Percentiles rank a stretch among this genome's conserved stretches.
These are phyloP conservation scores for Delonix regia DNA, from an alignment of 306 rosid species.

Conservation along the genomic window DNA sequence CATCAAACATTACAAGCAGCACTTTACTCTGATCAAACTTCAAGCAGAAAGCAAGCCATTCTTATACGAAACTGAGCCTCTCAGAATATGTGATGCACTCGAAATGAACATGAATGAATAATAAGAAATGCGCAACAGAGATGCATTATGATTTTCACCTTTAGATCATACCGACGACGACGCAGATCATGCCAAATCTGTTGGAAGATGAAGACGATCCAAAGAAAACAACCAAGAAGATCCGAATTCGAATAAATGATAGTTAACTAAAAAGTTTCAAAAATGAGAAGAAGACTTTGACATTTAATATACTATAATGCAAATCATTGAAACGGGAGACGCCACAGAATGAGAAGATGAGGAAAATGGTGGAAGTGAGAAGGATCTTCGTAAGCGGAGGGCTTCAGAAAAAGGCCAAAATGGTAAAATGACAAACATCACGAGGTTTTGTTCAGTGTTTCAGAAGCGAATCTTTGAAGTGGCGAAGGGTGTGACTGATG, in stretches of 20 bases:
- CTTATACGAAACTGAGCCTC: background rate
- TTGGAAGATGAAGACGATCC: background rate
- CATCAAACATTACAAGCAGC: background rate
- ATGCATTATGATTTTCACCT: background rate
- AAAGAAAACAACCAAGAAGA: background rate
- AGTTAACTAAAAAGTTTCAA: background rate
- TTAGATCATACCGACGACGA: background rate
- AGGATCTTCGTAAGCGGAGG: background rate
- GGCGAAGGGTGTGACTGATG: conserved; percentile 3
- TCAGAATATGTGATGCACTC: background rate
- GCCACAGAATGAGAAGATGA: background rate
- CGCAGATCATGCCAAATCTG: background rate
- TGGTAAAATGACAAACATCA: conserved; percentile 3
- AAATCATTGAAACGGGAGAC: background rate
- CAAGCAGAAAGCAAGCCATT: background rate
- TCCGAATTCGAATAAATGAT: background rate
- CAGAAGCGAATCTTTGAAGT: conserved; percentile 16
- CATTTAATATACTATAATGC: background rate
- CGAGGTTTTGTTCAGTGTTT: conserved; percentile 14
- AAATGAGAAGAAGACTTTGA: background rate
- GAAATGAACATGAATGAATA: background rate
- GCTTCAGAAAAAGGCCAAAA: background rate
- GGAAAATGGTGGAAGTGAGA: background rate
- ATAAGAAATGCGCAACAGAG: background rate
- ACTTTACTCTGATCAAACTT: background rate